phyloP scores from a whole-genome alignment of 176 grass and related monocot species.

The Saccharum officinarum region DNA sequence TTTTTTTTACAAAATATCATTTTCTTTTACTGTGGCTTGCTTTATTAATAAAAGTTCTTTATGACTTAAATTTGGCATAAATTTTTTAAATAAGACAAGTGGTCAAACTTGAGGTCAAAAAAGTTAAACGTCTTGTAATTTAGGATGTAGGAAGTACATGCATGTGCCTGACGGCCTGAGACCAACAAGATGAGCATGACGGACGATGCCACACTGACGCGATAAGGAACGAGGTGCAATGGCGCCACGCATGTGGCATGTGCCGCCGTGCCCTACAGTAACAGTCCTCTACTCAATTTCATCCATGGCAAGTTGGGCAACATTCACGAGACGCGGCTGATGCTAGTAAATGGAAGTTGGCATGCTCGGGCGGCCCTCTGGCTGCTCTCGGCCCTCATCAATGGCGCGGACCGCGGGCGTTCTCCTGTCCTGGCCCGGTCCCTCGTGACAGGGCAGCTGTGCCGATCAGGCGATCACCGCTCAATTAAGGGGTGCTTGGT shows the following conservation, averaged over 20 bases:
- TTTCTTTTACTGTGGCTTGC: too few species aligned
- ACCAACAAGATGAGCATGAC: neutral
- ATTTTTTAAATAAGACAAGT: too few species aligned
- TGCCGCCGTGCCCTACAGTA: neutral
- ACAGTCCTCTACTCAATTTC: neutral
- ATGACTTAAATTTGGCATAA: too few species aligned
- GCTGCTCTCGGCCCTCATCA: neutral
- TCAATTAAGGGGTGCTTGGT: too few species aligned
- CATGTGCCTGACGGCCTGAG: neutral
- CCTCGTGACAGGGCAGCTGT: constrained; percentile 16
- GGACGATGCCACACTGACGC: neutral
- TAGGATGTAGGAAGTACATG: too few species aligned
- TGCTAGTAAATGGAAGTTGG: neutral
- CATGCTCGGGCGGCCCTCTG: neutral
- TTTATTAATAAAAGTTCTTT: too few species aligned
- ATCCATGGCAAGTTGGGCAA: neutral
- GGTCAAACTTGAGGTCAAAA: too few species aligned
- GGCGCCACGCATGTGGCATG: neutral
- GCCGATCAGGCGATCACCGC: neutral
- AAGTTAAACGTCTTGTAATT: too few species aligned
- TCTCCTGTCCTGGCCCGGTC: neutral
- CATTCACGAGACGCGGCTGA: constrained; percentile 13
- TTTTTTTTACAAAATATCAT: too few species aligned
- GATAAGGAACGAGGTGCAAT: neutral
- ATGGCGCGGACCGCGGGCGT: neutral